A percentile compares a stretch with the other conserved stretches of the same genome.
phyloP scores from a whole-genome alignment of 2,329 filamentous ascomycete genomes.

The Aspergillus amoenus region DNA sequence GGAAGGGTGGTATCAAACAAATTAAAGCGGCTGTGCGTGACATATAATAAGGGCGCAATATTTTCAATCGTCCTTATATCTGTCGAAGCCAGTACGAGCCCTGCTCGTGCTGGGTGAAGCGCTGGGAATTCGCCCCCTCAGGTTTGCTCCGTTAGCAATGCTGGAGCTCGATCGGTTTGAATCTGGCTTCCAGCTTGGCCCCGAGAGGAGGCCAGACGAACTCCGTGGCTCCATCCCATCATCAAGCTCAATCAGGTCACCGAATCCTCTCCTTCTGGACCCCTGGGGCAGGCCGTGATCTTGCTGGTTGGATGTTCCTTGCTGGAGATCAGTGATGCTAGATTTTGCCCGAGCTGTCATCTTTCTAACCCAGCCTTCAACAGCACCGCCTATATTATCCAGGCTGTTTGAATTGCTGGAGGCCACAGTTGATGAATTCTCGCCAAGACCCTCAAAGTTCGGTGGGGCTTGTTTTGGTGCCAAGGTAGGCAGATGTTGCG shows the following conservation, averaged over 20 bases:
- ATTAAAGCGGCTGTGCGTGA: constrained; percentile 5
- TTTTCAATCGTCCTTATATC: constrained; percentile 32
- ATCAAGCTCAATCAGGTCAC: constrained; percentile 47
- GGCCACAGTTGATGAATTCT: constrained; percentile 32
- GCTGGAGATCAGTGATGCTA: constrained; percentile 41
- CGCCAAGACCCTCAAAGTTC: constrained; percentile 39
- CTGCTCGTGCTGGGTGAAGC: constrained; percentile 34
- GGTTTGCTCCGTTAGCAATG: constrained; percentile 19
- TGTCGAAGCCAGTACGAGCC: constrained; percentile 32
- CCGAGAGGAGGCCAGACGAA: constrained; percentile 19
- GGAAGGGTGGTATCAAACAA: constrained; percentile 6
- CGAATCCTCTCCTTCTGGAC: constrained; percentile 31
- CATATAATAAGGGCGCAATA: neutral
- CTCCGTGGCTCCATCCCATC: constrained; percentile 34
- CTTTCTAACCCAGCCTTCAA: constrained; percentile 88
- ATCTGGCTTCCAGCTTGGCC: constrained; percentile 17
- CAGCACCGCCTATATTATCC: constrained; percentile 80
- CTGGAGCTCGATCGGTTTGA: constrained; percentile 17
- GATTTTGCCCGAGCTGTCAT: constrained; percentile 58
- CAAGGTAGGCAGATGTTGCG: constrained; percentile 76
- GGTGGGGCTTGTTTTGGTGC: constrained; percentile 65
- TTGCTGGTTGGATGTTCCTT: constrained; percentile 25
- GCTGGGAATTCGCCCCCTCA: constrained; percentile 26
- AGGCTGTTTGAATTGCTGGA: constrained; percentile 51
- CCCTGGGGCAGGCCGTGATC: constrained; percentile 22